Percentiles rank a stretch among this genome's conserved stretches.
phyloP scores from a whole-genome alignment of 345 rosid genomes.

The Citrus medica region DNA sequence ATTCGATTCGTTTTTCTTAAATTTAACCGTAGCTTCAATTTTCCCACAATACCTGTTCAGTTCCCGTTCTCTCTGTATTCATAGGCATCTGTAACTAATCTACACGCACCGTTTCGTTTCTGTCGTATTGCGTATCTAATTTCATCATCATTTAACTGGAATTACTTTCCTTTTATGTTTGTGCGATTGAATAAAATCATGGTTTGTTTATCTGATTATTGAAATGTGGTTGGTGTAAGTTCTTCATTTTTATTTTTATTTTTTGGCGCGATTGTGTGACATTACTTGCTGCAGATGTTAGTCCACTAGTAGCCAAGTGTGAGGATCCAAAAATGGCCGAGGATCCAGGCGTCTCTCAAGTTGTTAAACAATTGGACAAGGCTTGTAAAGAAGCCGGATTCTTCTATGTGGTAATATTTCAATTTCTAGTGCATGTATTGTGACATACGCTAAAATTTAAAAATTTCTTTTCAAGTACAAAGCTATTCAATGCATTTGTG shows the following conservation, averaged over 20 bases:
- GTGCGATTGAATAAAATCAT: background rate
- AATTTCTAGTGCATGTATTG: no score
- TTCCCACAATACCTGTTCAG: background rate
- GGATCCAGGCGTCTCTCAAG: conserved; percentile 51
- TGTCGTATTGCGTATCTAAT: background rate
- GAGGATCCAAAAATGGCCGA: conserved; percentile 59
- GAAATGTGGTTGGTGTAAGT: background rate
- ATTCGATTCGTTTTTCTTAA: background rate
- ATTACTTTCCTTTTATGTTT: background rate
- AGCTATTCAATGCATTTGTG: background rate
- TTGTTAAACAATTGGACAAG: conserved; percentile 58
- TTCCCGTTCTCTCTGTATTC: background rate
- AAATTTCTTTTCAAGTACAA: background rate
- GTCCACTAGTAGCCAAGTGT: conserved; percentile 52
- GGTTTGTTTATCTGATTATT: background rate
- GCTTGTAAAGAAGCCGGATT: conserved; percentile 90
- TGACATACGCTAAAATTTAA: background rate
- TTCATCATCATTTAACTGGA: background rate
- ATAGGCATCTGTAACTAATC: background rate
- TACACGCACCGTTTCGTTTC: background rate
- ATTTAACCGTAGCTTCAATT: background rate
- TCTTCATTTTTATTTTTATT: background rate
- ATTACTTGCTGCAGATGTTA: conserved; percentile 42
- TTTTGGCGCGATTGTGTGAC: background rate
- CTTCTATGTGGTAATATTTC: conserved; percentile 71